Evolutionary conservation across 176 grass and related monocot species (phyloP), one percentile per base, ranked within the genome.

Genomic region (Musa acuminata): DNA sequence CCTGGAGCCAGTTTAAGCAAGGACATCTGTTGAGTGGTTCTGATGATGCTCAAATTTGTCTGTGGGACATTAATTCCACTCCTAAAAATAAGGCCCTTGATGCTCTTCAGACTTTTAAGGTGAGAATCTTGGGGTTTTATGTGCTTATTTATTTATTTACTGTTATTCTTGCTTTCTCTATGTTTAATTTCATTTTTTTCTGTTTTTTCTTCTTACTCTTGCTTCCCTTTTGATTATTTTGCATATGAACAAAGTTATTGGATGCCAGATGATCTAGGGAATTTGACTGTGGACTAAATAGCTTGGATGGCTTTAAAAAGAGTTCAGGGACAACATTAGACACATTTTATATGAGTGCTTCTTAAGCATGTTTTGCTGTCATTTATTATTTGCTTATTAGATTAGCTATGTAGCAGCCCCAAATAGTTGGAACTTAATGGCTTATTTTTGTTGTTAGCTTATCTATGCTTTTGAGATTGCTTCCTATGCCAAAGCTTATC

Each of bases 1-100:
- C 95, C 9, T 99, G 95, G 95, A 99, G 95, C 73, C 55, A 88
- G 55, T 91, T 99, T 76, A 99, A 99, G 82, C 88, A 94, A 62
- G 95, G 95, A 0, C 84, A 99, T 89, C 78, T 99, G 80, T 88
- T 99, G 62, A 99, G 95, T 85, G 91, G 95, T 72, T 99, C 95
- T 72, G 95, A 99, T 75, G 95, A 91, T 86, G 84, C 91, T 76
- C 95, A 94, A 82, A 94, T 94, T 53, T 99, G 95, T 80, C 78
- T 99, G 75, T 94, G 91, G 91, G 91, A 94, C 67, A 99, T 91
- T 72, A 91, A 87, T 84, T 73, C 82, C 29, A 91, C 85, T 72
- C 83, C 84, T 86, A 91, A 86, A 83, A 91, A 91, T 55, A 99
- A 91, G 68, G 80, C 81, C 55, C 96, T 99, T 62, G 96, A 99